Base-by-base conservation (phyloP, 768 basidiomycete species). In the Hericium rajendrae region DNA sequence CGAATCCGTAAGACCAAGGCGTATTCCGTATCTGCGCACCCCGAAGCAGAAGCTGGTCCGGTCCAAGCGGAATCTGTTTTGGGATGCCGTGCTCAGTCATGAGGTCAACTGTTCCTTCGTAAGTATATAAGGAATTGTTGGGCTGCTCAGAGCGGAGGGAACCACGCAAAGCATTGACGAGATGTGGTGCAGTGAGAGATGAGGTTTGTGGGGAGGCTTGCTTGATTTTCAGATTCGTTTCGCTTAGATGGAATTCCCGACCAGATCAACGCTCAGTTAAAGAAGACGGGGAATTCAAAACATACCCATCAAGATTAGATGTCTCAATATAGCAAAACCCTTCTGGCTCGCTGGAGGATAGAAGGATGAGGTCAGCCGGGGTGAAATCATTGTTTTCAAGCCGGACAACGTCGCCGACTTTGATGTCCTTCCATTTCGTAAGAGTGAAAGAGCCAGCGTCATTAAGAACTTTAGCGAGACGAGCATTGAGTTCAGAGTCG, bases 191-290 rank as follows among this genome's bases (percentile, higher is more conserved):
- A 5, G 86, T 92, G 46, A 97, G 78, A 5, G 78, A 65, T 0
- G 88, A 73, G 1, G 94, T 97, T 38, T 91, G 83, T 1, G 89
- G 75, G 2, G 89, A 89, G 0, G 91, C 91, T 72, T 99, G 94
- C 68, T 99, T 99, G 72, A 99, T 98, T 76, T 98, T 99, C 64
- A 99, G 79, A 67, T 98, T 98, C 4, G 97, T 99, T 74, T 98
- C 97, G 24, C 93, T 93, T 64, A 12, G 32, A 32, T 32, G 32
- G 9, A 10, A 10, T 32, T 32, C 32, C 6, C 32, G 32, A 10
- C 32, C 9, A 32, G 32, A 10, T 32, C 32, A 32, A 32, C 32
- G 54, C 24, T 11, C 48, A 50, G 38, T 48, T 16, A 24, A 18
- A 10, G 40, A 38, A 57, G 54, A 51, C 43, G 12, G 16, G 37